Conservation (phyloP, 805 yeast genomes). For the Schizosaccharomyces octosporus region DNA sequence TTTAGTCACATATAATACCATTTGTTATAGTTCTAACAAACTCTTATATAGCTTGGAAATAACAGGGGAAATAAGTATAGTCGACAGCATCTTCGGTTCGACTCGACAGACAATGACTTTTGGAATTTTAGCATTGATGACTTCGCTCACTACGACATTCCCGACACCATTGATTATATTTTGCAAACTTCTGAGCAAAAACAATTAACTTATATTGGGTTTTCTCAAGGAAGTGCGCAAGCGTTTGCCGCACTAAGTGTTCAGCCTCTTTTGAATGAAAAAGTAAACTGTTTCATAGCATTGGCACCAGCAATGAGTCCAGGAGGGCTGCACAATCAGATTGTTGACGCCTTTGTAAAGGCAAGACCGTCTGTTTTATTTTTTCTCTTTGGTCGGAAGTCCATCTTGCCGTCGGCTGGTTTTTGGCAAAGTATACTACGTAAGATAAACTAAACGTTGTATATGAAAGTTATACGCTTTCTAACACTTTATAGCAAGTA, state of each 20-base stretch:
- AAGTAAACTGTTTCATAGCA: slow-evolving; percentile 40
- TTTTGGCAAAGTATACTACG: slow-evolving; percentile 47
- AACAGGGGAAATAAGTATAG: slow-evolving; percentile 85
- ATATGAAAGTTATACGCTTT: too few species aligned
- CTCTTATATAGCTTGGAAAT: slow-evolving; percentile 32
- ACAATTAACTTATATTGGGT: slow-evolving; percentile 54
- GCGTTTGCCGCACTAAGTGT: slow-evolving; percentile 57
- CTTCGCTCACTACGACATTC: slow-evolving; percentile 75
- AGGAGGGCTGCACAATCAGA: slow-evolving; percentile 49
- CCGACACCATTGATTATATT: slow-evolving; percentile 55
- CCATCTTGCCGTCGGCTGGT: slow-evolving; percentile 51
- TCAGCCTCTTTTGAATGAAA: slow-evolving; percentile 34
- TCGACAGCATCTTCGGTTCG: slow-evolving; percentile 35
- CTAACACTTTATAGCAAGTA: not conserved
- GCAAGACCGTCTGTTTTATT: slow-evolving; percentile 53
- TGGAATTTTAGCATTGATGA: slow-evolving; percentile 88
- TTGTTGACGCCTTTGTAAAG: slow-evolving; percentile 50
- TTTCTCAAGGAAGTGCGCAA: slow-evolving; percentile 86
- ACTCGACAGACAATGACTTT: slow-evolving; percentile 27
- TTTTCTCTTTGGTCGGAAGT: slow-evolving; percentile 45
- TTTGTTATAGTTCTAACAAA: not conserved
- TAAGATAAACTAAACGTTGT: slow-evolving; percentile 16
- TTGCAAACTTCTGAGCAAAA: slow-evolving; percentile 23
- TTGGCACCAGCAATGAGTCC: slow-evolving; percentile 91
- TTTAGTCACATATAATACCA: not conserved